Evolutionary conservation across 2,329 filamentous ascomycete species (phyloP), one percentile per base, ranked within the genome.

Genomic region (Fusarium cicatricum): DNA sequence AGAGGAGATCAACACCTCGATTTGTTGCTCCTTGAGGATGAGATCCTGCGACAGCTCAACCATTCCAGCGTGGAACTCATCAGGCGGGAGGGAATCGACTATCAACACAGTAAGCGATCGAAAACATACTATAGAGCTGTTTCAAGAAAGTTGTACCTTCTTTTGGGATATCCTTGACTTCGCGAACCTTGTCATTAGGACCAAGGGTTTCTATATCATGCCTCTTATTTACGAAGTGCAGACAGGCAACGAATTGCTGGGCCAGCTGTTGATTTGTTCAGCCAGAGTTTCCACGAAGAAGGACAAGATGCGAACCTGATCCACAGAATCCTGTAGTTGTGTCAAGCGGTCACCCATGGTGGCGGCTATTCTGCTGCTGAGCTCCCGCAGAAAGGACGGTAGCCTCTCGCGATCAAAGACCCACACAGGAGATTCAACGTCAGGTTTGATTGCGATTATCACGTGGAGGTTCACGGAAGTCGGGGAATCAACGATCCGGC

Each of bases 311-410:
- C 75, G 29, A 77, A 91, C 90, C 82, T 92, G 87, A 70, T 95
- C 91, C 57, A 94, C 85, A 74, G 90, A 88, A 78, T 95, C 90
- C 75, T 96, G 91, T 53, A 95, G 81, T 74, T 95, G 91, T 1
- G 91, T 94, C 53, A 96, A 82, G 59, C 89, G 82, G 71, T 96
- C 91, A 23, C 84, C 83, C 87, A 92, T 92, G 7, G 61, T 74
- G 60, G n/a, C 38, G 19, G 36, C 28, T 54, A 42, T 55, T 32
- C 40, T 34, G 15, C 33, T 51, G 26, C 44, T 17, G 14, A 34
- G 10, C 47, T 40, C 26, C 49, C 39, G 51, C 34, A 52, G 46
- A 29, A 41, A 21, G 9, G 34, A 17, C 32, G 15, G n/a, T 28
- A 21, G 17, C 17, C 12, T 11, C 33, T 15, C 15, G 23, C 37